Conservation (phyloP, 164 flowering plant species). For the Berberis vulgaris region DNA sequence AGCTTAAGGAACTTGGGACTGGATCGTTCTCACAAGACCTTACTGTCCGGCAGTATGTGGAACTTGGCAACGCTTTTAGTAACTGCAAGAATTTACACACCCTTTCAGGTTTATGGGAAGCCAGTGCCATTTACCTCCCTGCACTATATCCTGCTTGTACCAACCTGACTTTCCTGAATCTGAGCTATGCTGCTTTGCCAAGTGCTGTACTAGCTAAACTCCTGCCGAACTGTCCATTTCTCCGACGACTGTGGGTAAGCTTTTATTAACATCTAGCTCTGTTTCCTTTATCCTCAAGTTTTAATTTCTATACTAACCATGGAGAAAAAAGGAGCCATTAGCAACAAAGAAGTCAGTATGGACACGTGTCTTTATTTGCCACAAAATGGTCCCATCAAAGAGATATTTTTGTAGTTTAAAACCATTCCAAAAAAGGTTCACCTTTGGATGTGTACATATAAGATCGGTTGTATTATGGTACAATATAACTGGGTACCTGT, state of each 20-base stretch:
- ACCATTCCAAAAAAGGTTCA: no score
- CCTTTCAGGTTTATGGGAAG: constrained; percentile 74
- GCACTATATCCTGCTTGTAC: constrained; percentile 45
- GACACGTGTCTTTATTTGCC: no score
- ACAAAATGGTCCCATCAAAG: no score
- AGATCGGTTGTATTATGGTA: no score
- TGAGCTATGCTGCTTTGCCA: constrained; percentile 48
- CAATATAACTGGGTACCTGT: no score
- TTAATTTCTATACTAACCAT: not conserved
- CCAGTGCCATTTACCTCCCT: constrained; percentile 38
- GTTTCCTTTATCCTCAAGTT: not conserved
- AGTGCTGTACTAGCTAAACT: constrained; percentile 42
- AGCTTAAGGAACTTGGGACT: constrained; percentile 56
- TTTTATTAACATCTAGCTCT: not conserved
- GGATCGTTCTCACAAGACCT: constrained; percentile 59
- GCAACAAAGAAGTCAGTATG: no score
- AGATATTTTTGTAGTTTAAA: no score
- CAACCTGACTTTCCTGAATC: constrained; percentile 59
- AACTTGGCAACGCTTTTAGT: constrained; percentile 40
- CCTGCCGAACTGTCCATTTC: constrained; percentile 22
- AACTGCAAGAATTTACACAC: constrained; percentile 42
- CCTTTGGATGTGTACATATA: no score
- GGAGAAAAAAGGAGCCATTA: no score
- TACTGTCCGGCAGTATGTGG: constrained; percentile 22
- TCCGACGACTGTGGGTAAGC: constrained; percentile 29